phyloP scores from a whole-genome alignment of 2,329 filamentous ascomycete species.

The Trichoderma sp. region DNA sequence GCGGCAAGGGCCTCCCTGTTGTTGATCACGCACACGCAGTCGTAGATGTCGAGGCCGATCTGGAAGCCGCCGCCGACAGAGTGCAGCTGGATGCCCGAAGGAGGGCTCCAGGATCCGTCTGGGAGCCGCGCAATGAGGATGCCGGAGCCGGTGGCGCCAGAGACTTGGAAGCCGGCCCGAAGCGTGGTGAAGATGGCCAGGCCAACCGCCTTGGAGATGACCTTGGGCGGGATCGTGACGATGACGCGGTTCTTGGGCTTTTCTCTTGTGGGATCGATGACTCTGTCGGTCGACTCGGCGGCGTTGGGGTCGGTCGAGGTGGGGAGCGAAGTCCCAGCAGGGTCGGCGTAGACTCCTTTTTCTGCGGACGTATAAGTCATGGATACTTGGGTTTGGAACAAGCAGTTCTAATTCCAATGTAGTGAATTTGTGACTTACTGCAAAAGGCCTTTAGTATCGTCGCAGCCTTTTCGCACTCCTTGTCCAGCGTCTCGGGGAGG shows the following conservation, averaged over 20 bases:
- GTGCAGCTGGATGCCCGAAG: slow-evolving; percentile 80
- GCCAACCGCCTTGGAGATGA: slow-evolving; percentile 68
- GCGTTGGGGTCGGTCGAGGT: slow-evolving; percentile 42
- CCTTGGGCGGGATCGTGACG: slow-evolving; percentile 59
- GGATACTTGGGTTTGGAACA: neutral
- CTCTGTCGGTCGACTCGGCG: slow-evolving; percentile 35
- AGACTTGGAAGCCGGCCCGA: slow-evolving; percentile 67
- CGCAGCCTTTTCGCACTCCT: slow-evolving; percentile 89
- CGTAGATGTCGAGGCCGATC: slow-evolving; percentile 83
- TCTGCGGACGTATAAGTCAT: slow-evolving; percentile 40
- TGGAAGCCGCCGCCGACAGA: slow-evolving; percentile 80
- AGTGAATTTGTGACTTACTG: slow-evolving; percentile 59
- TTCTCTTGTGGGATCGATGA: slow-evolving; percentile 42
- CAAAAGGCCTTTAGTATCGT: slow-evolving; percentile 84
- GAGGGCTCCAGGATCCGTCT: slow-evolving; percentile 76
- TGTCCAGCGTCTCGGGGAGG: slow-evolving; percentile 82
- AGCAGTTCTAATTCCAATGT: no score
- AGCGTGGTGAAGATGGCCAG: slow-evolving; percentile 75
- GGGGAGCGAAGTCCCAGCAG: slow-evolving; percentile 35
- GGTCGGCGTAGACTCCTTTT: slow-evolving; percentile 57
- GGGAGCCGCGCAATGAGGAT: slow-evolving; percentile 64
- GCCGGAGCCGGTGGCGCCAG: slow-evolving; percentile 69
- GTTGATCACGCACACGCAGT: slow-evolving; percentile 87
- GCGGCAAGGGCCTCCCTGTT: slow-evolving; percentile 73
- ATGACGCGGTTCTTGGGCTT: slow-evolving; percentile 54